A percentile compares a stretch with the other conserved stretches of the same genome.
These are phyloP conservation scores for Exophiala alcalophila DNA, from an alignment of 2,329 filamentous ascomycete genomes.

Conservation along the genomic window DNA sequence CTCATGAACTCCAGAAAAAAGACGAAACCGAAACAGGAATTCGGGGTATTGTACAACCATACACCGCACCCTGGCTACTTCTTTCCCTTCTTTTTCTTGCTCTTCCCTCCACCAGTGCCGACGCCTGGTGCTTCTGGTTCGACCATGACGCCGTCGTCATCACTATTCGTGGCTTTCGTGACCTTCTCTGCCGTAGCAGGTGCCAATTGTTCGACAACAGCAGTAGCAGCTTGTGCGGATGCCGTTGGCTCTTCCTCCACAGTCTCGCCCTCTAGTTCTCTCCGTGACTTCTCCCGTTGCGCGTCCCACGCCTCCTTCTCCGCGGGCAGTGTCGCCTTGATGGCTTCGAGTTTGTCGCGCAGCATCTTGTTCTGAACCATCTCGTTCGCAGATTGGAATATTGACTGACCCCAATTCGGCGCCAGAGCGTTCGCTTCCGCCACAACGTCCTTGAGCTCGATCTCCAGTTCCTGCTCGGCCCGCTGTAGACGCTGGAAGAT, in stretches of 20 bases:
- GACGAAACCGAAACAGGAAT: too few relatives aligned
- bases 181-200: constrained; percentile 21
- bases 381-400: constrained; percentile 97
- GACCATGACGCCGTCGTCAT: constrained; percentile 76
- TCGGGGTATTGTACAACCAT: too few relatives aligned
- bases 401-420: constrained; percentile 85
- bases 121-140: constrained; percentile 43
- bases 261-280: constrained; percentile 65
- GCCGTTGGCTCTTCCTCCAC: constrained; percentile 34
- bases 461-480: constrained; percentile 96
- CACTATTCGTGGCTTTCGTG: constrained; percentile 49
- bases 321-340: constrained; percentile 65
- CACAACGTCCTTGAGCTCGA: constrained; percentile 90
- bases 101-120: constrained; percentile 35
- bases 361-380: constrained; percentile 81
- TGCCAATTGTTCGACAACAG: neutral
- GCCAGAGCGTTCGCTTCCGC: constrained; percentile 81
- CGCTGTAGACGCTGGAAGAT: constrained; percentile 87
- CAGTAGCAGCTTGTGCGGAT: constrained; percentile 1
- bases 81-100: constrained; percentile 49
- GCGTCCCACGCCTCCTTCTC: constrained; percentile 92
- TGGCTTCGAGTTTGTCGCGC: constrained; percentile 69
- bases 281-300: constrained; percentile 76
- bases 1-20: neutral
- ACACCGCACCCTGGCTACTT: constrained; percentile 36